Percentiles rank a stretch among this genome's conserved stretches.
These are phyloP conservation scores for Solanum chacoense DNA, from an alignment of 305 asterid species.

Conservation along the genomic window DNA sequence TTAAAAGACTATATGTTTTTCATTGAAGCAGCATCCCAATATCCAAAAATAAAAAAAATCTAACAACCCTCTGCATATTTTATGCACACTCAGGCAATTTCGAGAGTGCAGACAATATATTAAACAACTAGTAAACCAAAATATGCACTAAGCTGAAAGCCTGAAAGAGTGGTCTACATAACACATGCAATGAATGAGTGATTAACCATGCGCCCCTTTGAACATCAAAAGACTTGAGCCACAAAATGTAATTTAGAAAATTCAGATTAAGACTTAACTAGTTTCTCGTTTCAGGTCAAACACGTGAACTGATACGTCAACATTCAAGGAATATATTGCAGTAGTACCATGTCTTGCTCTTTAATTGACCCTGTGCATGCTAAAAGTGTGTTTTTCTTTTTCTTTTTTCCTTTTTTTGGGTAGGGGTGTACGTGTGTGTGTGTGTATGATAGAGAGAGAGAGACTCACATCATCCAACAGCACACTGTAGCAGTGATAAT, in stretches of 20 bases:
- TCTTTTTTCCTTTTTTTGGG: neutral
- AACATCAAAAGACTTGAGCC: neutral
- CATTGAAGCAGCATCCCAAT: neutral
- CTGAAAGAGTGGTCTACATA: neutral
- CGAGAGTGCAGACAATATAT: neutral
- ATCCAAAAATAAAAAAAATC: neutral
- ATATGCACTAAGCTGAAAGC: neutral
- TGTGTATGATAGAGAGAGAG: neutral
- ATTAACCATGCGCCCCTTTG: neutral
- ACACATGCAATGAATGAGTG: neutral
- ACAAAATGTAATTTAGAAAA: neutral
- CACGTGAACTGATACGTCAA: neutral
- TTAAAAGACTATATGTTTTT: neutral
- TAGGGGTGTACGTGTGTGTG: neutral
- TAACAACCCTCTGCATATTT: neutral
- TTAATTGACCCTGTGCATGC: neutral
- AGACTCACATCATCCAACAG: slow-evolving; percentile 98
- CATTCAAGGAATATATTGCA: neutral
- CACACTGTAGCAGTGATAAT: slow-evolving; percentile 82
- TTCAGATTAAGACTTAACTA: neutral
- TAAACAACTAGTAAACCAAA: neutral
- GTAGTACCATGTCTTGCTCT: neutral
- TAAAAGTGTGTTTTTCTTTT: neutral
- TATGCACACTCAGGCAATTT: neutral
- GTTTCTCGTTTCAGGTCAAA: neutral